Conservation (phyloP, 2,329 filamentous ascomycete genomes). For the Cladosporium phlei region DNA sequence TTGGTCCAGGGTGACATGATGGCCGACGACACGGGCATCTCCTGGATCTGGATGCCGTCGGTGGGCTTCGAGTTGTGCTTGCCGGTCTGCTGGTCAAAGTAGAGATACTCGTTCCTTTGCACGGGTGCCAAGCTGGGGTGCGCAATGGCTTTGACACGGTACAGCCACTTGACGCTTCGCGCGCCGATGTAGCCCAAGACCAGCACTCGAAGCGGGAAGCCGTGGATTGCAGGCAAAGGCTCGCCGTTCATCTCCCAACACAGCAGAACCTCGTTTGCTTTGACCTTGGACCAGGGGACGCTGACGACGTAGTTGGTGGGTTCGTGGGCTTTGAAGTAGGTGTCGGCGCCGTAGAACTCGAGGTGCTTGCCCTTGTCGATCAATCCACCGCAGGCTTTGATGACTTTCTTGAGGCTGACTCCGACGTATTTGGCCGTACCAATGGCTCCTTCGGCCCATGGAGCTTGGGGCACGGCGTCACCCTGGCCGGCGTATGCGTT, state of each 20-base stretch:
- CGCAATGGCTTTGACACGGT: conserved; percentile 53
- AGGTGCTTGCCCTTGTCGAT: conserved; percentile 40
- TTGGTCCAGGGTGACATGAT: conserved; percentile 55
- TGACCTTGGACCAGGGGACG: conserved; percentile 60
- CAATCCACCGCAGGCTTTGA: conserved; percentile 58
- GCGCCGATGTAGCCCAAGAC: conserved; percentile 63
- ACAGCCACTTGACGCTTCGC: conserved; percentile 60
- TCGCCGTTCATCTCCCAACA: conserved; percentile 70
- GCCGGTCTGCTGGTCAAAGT: conserved; percentile 58
- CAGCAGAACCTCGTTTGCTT: conserved; percentile 59
- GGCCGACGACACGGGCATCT: conserved; percentile 64
- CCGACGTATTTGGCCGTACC: conserved; percentile 58
- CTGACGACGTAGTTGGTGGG: conserved; percentile 59
- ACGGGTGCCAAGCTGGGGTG: conserved; percentile 51
- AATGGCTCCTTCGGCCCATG: conserved; percentile 59
- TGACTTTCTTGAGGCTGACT: conserved; percentile 56
- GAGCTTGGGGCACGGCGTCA: conserved; percentile 47
- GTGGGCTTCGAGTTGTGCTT: conserved; percentile 54
- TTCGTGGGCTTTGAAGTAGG: conserved; percentile 57
- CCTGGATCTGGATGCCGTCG: conserved; percentile 59
- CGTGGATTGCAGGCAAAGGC: conserved; percentile 60
- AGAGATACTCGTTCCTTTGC: conserved; percentile 56
- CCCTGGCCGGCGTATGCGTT: conserved; percentile 46
- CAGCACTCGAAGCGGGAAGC: conserved; percentile 58
- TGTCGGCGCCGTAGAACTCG: conserved; percentile 58